Percentiles rank a stretch among this genome's conserved stretches.
Evolutionary conservation across 1,284 basidiomycete genomes (phyloP).

Genomic region (Irpex sp.): DNA sequence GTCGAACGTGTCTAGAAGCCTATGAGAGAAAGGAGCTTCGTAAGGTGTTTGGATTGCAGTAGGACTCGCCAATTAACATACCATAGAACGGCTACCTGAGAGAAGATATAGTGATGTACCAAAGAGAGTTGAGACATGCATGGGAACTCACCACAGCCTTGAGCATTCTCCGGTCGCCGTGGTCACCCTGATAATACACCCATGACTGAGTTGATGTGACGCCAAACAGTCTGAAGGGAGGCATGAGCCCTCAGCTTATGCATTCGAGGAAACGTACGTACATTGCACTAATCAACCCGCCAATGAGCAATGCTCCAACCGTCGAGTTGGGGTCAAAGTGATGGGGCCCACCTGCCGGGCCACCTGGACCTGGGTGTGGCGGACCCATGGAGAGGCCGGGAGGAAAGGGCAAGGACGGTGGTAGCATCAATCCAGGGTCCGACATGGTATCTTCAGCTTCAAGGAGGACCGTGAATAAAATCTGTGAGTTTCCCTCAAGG

Average conservation of each 20-base stretch:
- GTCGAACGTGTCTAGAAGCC: slow-evolving; percentile 48
- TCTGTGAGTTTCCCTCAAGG: too few species aligned
- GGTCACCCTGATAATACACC: slow-evolving; percentile 40
- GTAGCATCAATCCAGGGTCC: background rate
- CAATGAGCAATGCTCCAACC: slow-evolving; percentile 19
- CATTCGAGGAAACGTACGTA: slow-evolving; percentile 5
- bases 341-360: background rate
- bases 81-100: slow-evolving; percentile 39
- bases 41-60: background rate
- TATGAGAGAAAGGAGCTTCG: slow-evolving; percentile 17
- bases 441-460: background rate
- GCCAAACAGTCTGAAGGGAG: slow-evolving; percentile 43
- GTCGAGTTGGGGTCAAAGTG: slow-evolving; percentile 8
- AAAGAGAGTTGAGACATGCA: background rate
- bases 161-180: slow-evolving; percentile 32
- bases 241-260: background rate
- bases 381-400: background rate
- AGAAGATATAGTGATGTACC: background rate
- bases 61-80: slow-evolving; percentile 14
- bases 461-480: background rate
- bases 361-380: too few species aligned
- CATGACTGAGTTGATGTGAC: slow-evolving; percentile 50
- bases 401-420: background rate
- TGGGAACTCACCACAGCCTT: slow-evolving; percentile 35
- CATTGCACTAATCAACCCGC: slow-evolving; percentile 21